Evolutionary conservation across 208 protist genomes (phyloP).

Genomic region (Leishmania gerbilli): DNA sequence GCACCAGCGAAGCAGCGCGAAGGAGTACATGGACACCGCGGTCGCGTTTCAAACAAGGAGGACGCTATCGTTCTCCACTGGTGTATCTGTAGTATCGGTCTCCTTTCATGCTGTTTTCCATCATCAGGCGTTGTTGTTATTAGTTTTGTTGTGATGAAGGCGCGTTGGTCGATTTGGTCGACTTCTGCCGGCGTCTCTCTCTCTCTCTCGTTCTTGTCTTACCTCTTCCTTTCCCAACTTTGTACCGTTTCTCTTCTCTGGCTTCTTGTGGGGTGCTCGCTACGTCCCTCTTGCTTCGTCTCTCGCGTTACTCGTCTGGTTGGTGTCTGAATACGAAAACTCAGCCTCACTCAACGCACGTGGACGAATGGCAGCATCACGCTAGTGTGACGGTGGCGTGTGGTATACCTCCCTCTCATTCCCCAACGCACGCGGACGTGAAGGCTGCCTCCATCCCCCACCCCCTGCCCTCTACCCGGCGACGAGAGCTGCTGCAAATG

Average conservation of each 20-base stretch:
- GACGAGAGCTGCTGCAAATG: not conserved
- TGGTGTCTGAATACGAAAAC: not conserved
- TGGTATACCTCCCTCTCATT: not conserved
- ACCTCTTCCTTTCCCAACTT: not conserved
- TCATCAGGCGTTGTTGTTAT: not conserved
- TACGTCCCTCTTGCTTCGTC: not conserved
- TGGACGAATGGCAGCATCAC: not conserved
- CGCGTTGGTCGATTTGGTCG: not conserved
- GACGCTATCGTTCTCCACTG: not conserved
- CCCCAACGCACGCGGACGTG: not conserved
- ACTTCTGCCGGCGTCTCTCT: not conserved
- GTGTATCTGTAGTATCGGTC: not conserved
- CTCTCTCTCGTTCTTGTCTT: not conserved
- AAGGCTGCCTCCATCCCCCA: not conserved
- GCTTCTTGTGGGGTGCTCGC: not conserved
- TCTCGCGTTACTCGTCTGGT: not conserved
- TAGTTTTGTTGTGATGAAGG: not conserved
- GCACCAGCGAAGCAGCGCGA: not conserved
- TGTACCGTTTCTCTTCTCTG: conserved; percentile 7
- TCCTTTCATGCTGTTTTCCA: too few relatives aligned
- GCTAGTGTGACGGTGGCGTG: not conserved
- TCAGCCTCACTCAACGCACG: not conserved
- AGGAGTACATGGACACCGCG: not conserved
- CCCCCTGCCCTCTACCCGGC: not conserved
- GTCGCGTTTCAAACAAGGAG: not conserved